These are phyloP conservation scores for Fagus crenata DNA, from an alignment of 306 rosid genomes.

Conservation along the genomic window DNA sequence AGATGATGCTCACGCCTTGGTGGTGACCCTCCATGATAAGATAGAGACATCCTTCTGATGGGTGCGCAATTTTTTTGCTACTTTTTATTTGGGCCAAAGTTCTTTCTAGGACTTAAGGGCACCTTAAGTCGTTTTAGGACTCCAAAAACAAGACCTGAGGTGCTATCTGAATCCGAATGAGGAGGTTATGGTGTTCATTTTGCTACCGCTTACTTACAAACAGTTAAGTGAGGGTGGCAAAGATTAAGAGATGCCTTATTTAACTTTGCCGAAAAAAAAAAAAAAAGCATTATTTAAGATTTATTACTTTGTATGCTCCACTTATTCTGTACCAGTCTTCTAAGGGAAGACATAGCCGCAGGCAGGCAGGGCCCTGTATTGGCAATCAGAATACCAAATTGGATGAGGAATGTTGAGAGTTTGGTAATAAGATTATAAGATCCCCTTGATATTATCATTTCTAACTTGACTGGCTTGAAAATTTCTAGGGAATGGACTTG, in stretches of 20 bases:
- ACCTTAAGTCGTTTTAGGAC: constrained; percentile 24
- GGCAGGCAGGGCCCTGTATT: not conserved
- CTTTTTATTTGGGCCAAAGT: constrained; percentile 16
- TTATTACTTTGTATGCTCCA: not conserved
- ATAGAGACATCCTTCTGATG: constrained; percentile 61
- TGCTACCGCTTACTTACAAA: constrained; percentile 24
- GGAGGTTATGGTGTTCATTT: constrained; percentile 23
- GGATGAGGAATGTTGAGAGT: constrained; percentile 20
- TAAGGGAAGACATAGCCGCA: not conserved
- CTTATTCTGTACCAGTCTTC: constrained; percentile 8
- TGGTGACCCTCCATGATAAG: constrained; percentile 94
- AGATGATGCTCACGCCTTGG: constrained; percentile 94
- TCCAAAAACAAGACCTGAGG: constrained; percentile 26
- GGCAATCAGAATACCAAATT: not conserved
- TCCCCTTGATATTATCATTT: not conserved
- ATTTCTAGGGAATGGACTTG: too few relatives aligned
- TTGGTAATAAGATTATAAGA: not conserved
- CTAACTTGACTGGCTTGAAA: not conserved
- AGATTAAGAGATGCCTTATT: constrained; percentile 1
- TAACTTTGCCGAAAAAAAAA: too few relatives aligned
- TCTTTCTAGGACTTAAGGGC: constrained; percentile 14
- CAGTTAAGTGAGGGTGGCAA: not conserved
- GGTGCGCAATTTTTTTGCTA: constrained; percentile 31
- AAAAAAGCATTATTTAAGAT: not conserved
- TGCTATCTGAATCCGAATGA: not conserved